phyloP scores from a whole-genome alignment of 768 basidiomycete species.

The Hypholoma sublateritium region DNA sequence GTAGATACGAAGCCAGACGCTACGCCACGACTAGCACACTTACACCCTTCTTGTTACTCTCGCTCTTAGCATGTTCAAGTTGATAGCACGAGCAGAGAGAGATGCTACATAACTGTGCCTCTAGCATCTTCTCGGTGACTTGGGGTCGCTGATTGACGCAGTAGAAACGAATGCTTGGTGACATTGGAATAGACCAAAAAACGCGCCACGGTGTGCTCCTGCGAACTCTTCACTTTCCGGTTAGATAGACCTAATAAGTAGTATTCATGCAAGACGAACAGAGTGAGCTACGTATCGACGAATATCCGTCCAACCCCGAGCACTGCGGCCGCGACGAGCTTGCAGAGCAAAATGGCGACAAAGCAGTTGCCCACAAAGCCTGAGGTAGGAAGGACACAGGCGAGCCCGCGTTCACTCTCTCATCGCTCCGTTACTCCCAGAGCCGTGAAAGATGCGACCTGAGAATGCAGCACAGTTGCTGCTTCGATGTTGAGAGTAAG shows the following conservation, averaged over 20 bases:
- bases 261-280: background rate
- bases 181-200: too few relatives aligned
- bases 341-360: background rate
- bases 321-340: background rate
- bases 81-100: too few relatives aligned
- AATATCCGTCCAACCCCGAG: background rate
- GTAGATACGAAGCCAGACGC: too few relatives aligned
- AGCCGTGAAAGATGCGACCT: conserved; percentile 18
- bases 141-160: too few relatives aligned
- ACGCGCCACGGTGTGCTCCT: too few relatives aligned
- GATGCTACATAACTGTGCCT: too few relatives aligned
- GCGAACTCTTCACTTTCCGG: too few relatives aligned
- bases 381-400: background rate
- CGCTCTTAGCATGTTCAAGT: too few relatives aligned
- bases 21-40: too few relatives aligned
- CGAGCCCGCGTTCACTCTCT: conserved; percentile 15
- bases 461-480: conserved; percentile 29
- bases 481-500: conserved; percentile 24
- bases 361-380: conserved; percentile 5
- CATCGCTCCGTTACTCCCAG: conserved; percentile 32
- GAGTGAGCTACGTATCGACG: background rate
- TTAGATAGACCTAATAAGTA: background rate
- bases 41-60: too few relatives aligned
- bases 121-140: too few relatives aligned
- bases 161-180: too few relatives aligned